A percentile compares a stretch with the other conserved stretches of the same genome.
Evolutionary conservation across 176 grass and related monocot species (phyloP).

Genomic region (Otatea glauca): DNA sequence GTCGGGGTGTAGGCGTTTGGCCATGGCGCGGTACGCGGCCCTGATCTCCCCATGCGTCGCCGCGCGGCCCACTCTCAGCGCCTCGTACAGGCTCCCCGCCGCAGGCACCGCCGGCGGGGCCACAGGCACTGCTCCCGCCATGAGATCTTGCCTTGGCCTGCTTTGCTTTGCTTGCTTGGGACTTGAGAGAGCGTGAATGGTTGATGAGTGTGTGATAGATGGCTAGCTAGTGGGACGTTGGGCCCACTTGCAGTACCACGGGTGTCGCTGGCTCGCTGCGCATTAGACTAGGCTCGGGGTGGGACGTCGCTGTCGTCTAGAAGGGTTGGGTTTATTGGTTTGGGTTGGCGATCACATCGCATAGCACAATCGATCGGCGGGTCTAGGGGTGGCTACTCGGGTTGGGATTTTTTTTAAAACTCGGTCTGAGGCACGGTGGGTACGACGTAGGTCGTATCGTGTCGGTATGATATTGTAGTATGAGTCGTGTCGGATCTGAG

Average conservation of each 20-base stretch:
- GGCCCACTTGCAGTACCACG: no score
- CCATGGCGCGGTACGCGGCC: conserved; percentile 67
- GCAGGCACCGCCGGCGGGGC: background rate
- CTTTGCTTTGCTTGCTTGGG: background rate
- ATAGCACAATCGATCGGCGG: no score
- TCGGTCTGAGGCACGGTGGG: no score
- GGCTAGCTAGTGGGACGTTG: no score
- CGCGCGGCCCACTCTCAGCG: conserved; percentile 56
- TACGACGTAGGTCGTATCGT: no score
- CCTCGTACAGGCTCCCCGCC: conserved; percentile 55
- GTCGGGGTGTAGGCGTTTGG: conserved; percentile 75
- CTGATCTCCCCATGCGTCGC: conserved; percentile 68
- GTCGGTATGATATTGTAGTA: no score
- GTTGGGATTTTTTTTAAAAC: no score
- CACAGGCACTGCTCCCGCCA: conserved; percentile 31
- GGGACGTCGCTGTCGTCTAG: background rate
- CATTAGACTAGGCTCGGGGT: background rate
- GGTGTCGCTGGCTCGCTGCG: no score
- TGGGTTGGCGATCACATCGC: no score
- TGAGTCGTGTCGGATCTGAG: no score
- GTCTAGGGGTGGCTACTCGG: no score
- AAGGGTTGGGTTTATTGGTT: no score
- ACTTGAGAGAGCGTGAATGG: background rate
- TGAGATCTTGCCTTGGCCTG: background rate
- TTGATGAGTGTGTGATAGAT: background rate